Evolutionary conservation across 2,329 filamentous ascomycete genomes (phyloP), one percentile per base, ranked within the genome.

Genomic region (Thielaviopsis euricoi): DNA sequence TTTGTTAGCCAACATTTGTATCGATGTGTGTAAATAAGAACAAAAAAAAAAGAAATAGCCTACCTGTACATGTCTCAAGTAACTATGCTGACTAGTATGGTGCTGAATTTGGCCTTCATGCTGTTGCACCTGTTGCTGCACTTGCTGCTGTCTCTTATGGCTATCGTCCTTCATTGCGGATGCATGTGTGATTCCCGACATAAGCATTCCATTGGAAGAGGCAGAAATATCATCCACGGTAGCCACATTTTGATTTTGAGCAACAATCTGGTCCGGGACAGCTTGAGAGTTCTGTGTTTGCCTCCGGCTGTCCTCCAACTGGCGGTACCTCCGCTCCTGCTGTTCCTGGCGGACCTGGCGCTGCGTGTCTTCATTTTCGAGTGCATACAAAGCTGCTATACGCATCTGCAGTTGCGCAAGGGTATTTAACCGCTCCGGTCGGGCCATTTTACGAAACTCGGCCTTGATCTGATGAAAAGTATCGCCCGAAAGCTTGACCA

Each of bases 311-410:
- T 70, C 65, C 21, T 73, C 72, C 3, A 72, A 67, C 53, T 72
- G 67, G 17, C 64, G 65, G 58, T 73, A 70, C 3, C 71, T 66
- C 59, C 66, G 68, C 48, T 72, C 67, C 55, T 71, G 69, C 4
- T 67, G 66, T 9, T 72, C 70, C 53, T 69, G 68, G 19, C 72
- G 66, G 55, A 66, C 65, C 54, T 71, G 69, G 12, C 72, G 67
- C 61, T 74, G 72, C 53, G 69, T 61, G 48, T 73, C 72, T 60
- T 74, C 72, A 60, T 73, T 74, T 53, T 74, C 71, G 1, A 74
- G 66, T 12, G 71, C 71, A 56, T 73, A 74, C 13, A 74, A 71
- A 51, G 72, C 72, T 7, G 72, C 72, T 22, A 74, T 67, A 15
- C 71, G 65, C 13, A 74, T 66, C 58, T 74, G 72, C 19, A 74